phyloP scores from a whole-genome alignment of 306 rosid genomes.

The Albizia julibrissin region DNA sequence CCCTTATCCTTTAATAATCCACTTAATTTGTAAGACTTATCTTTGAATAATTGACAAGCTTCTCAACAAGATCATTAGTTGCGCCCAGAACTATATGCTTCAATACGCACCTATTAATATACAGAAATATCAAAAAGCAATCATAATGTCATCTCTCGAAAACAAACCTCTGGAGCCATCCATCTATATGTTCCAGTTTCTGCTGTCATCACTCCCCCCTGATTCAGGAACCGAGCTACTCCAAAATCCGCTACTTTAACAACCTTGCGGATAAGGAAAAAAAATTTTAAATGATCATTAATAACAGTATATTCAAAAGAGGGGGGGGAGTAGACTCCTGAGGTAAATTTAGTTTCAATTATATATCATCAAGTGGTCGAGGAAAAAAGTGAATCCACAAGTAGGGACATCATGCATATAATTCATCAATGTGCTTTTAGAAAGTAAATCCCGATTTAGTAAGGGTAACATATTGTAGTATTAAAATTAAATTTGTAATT shows the following conservation, averaged over 20 bases:
- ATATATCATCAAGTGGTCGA: background rate
- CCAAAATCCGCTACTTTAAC: slow-evolving; percentile 99
- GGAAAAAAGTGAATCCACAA: slow-evolving; percentile 16
- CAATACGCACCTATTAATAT: background rate
- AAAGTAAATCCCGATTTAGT: slow-evolving; percentile 18
- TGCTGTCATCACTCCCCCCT: slow-evolving; percentile 98
- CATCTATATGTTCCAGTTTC: slow-evolving; percentile 99
- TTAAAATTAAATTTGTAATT: slow-evolving; percentile 18
- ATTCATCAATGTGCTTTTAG: slow-evolving; percentile 12
- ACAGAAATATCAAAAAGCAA: slow-evolving; percentile 13
- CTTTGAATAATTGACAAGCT: background rate
- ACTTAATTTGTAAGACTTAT: background rate
- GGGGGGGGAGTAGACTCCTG: background rate
- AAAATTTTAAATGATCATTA: slow-evolving; percentile 1
- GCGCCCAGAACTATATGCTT: background rate
- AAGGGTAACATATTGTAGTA: background rate
- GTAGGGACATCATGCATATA: background rate
- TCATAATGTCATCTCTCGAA: slow-evolving; percentile 20
- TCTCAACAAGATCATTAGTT: background rate
- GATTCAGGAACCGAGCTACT: slow-evolving; percentile 89
- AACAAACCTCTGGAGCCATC: slow-evolving; percentile 99
- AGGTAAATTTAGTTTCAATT: background rate
- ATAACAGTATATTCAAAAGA: background rate
- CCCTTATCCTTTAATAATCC: background rate
- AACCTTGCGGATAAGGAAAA: slow-evolving; percentile 46